These are phyloP conservation scores for Phyllostachys edulis DNA, from an alignment of 176 grass and related monocot species.

Conservation along the genomic window DNA sequence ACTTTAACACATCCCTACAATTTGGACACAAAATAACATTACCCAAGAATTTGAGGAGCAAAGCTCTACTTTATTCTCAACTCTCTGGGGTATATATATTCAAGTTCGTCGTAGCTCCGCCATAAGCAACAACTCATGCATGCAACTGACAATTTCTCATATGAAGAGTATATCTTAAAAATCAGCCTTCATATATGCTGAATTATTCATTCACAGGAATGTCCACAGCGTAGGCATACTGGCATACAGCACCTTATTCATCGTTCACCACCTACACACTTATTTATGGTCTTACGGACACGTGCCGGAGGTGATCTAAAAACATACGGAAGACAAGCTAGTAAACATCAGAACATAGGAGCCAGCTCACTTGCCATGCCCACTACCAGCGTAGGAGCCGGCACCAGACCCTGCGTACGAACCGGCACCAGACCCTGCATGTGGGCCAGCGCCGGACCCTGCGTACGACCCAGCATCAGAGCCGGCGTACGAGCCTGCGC, in stretches of 20 bases:
- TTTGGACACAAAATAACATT: background rate
- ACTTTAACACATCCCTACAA: background rate
- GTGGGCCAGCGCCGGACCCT: background rate
- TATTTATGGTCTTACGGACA: conserved; percentile 33
- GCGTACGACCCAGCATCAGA: conserved; percentile 13
- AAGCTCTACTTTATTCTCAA: background rate
- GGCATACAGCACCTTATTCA: conserved; percentile 17
- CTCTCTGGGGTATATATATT: background rate
- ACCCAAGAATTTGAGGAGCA: background rate
- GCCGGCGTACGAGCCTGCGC: conserved; percentile 6
- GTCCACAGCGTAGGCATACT: background rate
- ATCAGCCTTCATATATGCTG: background rate
- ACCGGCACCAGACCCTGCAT: conserved; percentile 13
- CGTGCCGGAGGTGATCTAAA: background rate
- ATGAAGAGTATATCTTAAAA: background rate
- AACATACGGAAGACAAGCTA: background rate
- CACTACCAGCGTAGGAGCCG: conserved; percentile 40
- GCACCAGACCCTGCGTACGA: conserved; percentile 36
- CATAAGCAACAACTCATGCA: background rate
- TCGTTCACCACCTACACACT: background rate
- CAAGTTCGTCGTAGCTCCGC: background rate
- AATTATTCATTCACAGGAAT: background rate
- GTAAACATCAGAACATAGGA: background rate
- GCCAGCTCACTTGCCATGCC: conserved; percentile 43
- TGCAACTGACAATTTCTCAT: background rate